Percentiles rank a stretch among this genome's conserved stretches.
Evolutionary conservation across 2,329 filamentous ascomycete genomes (phyloP).

Genomic region (Pochonia chlamydosporia): DNA sequence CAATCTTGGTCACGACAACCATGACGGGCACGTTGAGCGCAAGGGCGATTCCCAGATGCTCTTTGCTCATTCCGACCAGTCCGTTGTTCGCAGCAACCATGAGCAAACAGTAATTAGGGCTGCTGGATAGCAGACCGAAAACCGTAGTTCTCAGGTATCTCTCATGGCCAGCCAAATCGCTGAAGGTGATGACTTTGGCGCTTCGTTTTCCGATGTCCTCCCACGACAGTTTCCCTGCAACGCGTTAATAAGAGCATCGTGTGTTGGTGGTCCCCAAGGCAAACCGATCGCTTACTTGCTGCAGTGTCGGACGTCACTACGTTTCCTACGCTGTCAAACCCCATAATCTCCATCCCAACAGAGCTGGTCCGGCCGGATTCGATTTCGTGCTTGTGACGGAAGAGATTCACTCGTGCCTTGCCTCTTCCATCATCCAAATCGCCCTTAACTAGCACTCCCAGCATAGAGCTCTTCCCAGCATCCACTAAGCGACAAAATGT

Average conservation of each 20-base stretch:
- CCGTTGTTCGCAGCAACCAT: conserved; percentile 99
- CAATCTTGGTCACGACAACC: conserved; percentile 97
- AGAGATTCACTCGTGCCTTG: conserved; percentile 89
- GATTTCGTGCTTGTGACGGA: conserved; percentile 96
- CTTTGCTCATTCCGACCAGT: conserved; percentile 95
- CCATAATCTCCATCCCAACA: conserved; percentile 98
- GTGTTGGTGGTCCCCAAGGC: neutral
- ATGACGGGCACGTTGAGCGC: conserved; percentile 96
- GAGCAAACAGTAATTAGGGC: conserved; percentile 92
- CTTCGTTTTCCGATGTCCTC: conserved; percentile 94
- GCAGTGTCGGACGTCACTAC: conserved; percentile 77
- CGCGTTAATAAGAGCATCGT: neutral
- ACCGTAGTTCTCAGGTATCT: conserved; percentile 93
- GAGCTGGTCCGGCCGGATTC: conserved; percentile 93
- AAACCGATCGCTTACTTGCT: conserved; percentile 57
- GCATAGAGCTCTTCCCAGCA: conserved; percentile 92
- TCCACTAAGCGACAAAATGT: conserved; percentile 56
- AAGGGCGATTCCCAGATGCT: conserved; percentile 90
- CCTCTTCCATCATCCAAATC: conserved; percentile 91
- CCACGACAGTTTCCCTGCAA: conserved; percentile 68
- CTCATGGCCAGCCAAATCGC: conserved; percentile 92
- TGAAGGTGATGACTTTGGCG: conserved; percentile 95
- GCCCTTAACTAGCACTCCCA: conserved; percentile 93
- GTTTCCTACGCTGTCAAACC: conserved; percentile 82
- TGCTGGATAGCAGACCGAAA: conserved; percentile 88